Evolutionary conservation across 2,329 filamentous ascomycete genomes (phyloP), one percentile per base, ranked within the genome.

Genomic region (Claviceps humidiphila): DNA sequence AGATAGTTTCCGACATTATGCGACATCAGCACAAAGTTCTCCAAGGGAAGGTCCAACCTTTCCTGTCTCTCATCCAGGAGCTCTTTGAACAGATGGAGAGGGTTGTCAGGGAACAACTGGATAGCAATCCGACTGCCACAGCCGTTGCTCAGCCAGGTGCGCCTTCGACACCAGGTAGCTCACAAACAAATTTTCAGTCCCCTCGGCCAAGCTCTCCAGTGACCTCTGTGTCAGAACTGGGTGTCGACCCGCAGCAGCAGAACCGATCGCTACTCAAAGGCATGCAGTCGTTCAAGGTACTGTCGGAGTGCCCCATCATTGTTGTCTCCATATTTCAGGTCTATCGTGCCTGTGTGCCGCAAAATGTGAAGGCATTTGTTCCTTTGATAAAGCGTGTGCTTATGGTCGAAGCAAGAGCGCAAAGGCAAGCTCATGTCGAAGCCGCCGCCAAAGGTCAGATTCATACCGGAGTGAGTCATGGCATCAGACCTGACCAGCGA

Each of bases 221-320:
- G 8, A 84, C 87, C 2, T 85, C 89, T 1, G 81, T 87, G 3
- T 78, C 84, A 17, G 93, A 97, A 56, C 78, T 95, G 49, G 88
- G 83, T 5, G 78, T 82, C 14, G 90, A 96, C 60, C 73, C 75
- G n/a, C 85, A 89, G 61, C 88, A 91, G 63, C 85, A 89, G 60
- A 88, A 71, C 52, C 82, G 90, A 54, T 85, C 88, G 48, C 70
- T 98, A 38, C 73, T 90, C 51, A 95, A 89, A 68, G 93, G 93
- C 34, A 96, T 96, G 88, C 89, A 95, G 65, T 98, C 93, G 1
- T 98, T 99, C 78, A 98, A 97, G 68, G 91, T 98, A 24, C 78
- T 98, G 4, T 89, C 91, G 1, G 93, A 99, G 67, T 98, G 93
- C 60, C 93, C 93, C 0, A 99, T 99, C 50, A 97, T 98, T 42